phyloP scores from a whole-genome alignment of 768 basidiomycete genomes.

The Calocera cornea region DNA sequence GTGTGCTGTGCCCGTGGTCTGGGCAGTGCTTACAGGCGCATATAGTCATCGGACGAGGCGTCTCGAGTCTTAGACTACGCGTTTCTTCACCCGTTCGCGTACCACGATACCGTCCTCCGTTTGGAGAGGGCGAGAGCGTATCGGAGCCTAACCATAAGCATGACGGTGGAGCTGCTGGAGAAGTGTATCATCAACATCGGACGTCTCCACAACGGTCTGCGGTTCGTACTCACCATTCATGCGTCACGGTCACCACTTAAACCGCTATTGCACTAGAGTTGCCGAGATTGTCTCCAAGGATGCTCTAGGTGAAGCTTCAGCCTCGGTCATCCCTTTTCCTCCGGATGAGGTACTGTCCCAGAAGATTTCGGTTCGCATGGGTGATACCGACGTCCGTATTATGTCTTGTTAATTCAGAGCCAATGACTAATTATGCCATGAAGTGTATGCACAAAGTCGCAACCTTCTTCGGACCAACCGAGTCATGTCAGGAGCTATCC shows the following conservation, averaged over 20 bases:
- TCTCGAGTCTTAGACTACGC: background rate
- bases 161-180: background rate
- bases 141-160: background rate
- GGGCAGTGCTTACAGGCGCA: background rate
- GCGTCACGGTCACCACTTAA: no score
- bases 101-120: background rate
- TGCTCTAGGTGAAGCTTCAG: no score
- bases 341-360: no score
- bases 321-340: no score
- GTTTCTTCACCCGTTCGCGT: background rate
- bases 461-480: conserved; percentile 50
- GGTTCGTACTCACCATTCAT: background rate
- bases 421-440: background rate
- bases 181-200: background rate
- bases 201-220: background rate
- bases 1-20: conserved; percentile 7
- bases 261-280: no score
- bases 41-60: background rate
- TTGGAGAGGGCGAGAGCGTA: background rate
- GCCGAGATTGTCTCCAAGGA: no score
- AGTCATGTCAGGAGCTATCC: conserved; percentile 31
- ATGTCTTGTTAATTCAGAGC: background rate
- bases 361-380: background rate
- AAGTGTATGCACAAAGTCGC: conserved; percentile 29
- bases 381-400: background rate